Evolutionary conservation across 1,284 basidiomycete genomes (phyloP).

Genomic region (Apiotrichum akiyoshidainum): DNA sequence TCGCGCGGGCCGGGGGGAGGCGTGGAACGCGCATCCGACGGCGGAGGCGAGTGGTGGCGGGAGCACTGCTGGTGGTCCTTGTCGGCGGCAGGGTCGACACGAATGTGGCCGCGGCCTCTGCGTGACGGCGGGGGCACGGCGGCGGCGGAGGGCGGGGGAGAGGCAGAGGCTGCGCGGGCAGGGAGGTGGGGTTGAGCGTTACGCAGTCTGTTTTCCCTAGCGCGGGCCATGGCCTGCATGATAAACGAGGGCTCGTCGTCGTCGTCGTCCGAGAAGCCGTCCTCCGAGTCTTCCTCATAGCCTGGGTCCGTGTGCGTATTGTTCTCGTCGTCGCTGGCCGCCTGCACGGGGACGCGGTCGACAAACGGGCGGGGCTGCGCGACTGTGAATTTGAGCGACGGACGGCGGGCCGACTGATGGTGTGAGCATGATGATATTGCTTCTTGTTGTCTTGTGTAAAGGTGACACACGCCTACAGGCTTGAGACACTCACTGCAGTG

Average conservation of each 20-base stretch:
- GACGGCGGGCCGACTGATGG: neutral
- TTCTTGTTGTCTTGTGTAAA: too few species aligned
- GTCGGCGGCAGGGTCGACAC: constrained; percentile 25
- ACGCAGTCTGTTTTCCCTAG: constrained; percentile 1
- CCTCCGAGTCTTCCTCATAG: constrained; percentile 41
- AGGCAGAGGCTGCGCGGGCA: constrained; percentile 12
- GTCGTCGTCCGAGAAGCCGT: constrained; percentile 34
- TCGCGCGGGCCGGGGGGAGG: constrained; percentile 37
- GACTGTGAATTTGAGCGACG: constrained; percentile 34
- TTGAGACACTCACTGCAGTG: too few species aligned
- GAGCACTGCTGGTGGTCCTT: constrained; percentile 27
- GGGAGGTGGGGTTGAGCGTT: neutral
- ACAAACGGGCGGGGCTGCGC: constrained; percentile 9
- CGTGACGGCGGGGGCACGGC: constrained; percentile 29
- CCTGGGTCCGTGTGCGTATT: constrained; percentile 20
- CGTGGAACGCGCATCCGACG: constrained; percentile 22
- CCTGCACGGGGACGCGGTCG: constrained; percentile 2
- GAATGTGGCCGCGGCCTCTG: constrained; percentile 39
- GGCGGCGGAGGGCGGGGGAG: constrained; percentile 21
- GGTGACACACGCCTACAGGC: too few species aligned
- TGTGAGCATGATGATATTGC: neutral
- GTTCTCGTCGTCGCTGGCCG: neutral
- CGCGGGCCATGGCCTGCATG: constrained; percentile 9
- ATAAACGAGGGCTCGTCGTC: constrained; percentile 15
- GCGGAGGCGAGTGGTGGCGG: constrained; percentile 40